Base-by-base conservation (phyloP, 306 rosid species). In the Prinsepia uniflora region DNA sequence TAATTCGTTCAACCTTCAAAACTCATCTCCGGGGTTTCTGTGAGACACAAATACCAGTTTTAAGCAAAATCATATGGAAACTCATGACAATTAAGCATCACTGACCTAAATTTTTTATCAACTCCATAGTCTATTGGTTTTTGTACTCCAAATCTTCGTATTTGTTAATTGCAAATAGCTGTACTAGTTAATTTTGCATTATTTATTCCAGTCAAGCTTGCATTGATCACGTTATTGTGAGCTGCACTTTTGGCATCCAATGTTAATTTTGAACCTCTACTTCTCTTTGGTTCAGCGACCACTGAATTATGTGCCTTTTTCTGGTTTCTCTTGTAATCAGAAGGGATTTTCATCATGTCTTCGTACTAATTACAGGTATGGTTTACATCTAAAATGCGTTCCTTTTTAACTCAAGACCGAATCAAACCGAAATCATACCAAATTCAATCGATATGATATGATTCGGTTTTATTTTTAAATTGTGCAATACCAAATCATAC, bases 1-100 rank as follows among this genome's bases (percentile, higher is more conserved):
- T 24, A 71, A 11, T 75, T 71, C 76, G 72, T 76, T 65, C 74
- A 36, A 14, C 44, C 70, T 20, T 65, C 30, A 67, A 24, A 39
- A 68, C 61, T 72, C 41, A 69, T 75, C 30, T 24, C 30, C 30
- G 2, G 30, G 66, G 70, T 67, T 70, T 24, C 30, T 1, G 30
- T 24, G 30, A 24, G 30, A 24, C 30, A 24, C 30, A 24, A 24
- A 24, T 24, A 24, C 30, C 30, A 24, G 30, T 24, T 2, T 24
- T 24, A 1, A 24, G 30, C 30, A 24, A 24, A 24, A 24, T 24
- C 30, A 24, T 24, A 24, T 24, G 30, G 30, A 24, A 24, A 24
- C 30, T 24, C 30, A 24, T 2, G 30, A 24, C 30, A 24, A 24
- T 24, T 24, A 24, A 24, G 30, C 30, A 24, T 24, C 30, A 24